phyloP scores from a whole-genome alignment of 306 rosid genomes.

The Quercus aquifolioides region DNA sequence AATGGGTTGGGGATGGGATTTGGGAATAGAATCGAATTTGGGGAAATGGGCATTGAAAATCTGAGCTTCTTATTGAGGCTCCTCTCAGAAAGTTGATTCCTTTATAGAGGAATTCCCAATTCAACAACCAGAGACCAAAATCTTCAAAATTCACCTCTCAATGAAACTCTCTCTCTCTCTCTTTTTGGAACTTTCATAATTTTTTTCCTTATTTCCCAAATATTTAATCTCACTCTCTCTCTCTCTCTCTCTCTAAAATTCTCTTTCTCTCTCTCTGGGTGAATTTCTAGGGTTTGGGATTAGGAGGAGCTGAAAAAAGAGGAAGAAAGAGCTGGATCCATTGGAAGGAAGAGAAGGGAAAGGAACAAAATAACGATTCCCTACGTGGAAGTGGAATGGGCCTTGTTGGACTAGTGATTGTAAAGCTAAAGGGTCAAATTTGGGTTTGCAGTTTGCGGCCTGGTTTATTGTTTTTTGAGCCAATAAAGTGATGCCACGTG shows the following conservation, averaged over 20 bases:
- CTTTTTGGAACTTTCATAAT: neutral
- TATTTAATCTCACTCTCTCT: neutral
- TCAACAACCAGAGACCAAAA: neutral
- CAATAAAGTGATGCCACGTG: neutral
- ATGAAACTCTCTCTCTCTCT: neutral
- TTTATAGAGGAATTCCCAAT: neutral
- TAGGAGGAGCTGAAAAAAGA: constrained; percentile 5
- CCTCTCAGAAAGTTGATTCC: neutral
- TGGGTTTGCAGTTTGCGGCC: no score
- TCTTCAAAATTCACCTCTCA: neutral
- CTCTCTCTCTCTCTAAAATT: no score
- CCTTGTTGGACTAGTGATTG: no score
- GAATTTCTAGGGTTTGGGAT: constrained; percentile 21
- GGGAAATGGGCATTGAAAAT: constrained; percentile 9
- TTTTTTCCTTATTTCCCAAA: no score
- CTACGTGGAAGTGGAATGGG: neutral
- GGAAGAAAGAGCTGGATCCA: neutral
- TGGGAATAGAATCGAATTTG: neutral
- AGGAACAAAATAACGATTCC: neutral
- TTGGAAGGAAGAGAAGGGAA: neutral
- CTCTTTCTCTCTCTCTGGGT: neutral
- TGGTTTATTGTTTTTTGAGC: neutral
- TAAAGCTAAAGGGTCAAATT: neutral
- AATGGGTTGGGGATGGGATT: neutral
- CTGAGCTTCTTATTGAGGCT: constrained; percentile 5